Base-by-base conservation (phyloP, 257 asterid species). In the Nicotiana otophora region DNA sequence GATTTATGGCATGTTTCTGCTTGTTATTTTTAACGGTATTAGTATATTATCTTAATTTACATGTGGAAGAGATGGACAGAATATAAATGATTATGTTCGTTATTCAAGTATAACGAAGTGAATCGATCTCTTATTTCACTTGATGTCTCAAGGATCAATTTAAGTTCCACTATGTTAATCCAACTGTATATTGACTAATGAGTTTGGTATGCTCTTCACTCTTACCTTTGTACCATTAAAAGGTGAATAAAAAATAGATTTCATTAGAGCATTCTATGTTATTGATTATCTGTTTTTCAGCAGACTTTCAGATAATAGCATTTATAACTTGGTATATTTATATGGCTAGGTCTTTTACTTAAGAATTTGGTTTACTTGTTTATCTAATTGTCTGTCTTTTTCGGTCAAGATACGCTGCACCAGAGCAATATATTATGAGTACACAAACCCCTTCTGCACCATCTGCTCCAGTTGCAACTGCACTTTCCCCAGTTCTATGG, bases 371-470 rank as follows among this genome's bases (percentile, higher is more conserved):
- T 51, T 64, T 48, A 74, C 39, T 75, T 75, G 4, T 51, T 74
- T 75, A 14, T 26, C 80, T 75, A 51, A 75, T 10, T 75, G 10
- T 39, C 55, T 26, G 14, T 51, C 17, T 67, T 86, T 79, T 53
- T 15, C 1, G 77, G 23, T 81, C 39, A 90, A 96, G 98, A 89
- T 94, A 96, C 83, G 90, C 98, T 82, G 98, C 99, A 79, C 99
- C 99, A n/a, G 99, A 96, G 87, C 99, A 96, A 83, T 96, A 94
- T 84, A 94, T 96, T 64, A 96, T 96, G 99, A 94, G 99, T 87
- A 94, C 99, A 82, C 98, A 96, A 88, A 96, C 99, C 34, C 99
- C 99, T 11, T 96, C 97, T 1, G 98, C 98, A 20, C 99, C 99
- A 33, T 94, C 99, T 1, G 97, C 89, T 61, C 99, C 98, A 7